These are phyloP conservation scores for Haematococcus lacustris DNA, from an alignment of 139 green algal species.

Conservation along the genomic window DNA sequence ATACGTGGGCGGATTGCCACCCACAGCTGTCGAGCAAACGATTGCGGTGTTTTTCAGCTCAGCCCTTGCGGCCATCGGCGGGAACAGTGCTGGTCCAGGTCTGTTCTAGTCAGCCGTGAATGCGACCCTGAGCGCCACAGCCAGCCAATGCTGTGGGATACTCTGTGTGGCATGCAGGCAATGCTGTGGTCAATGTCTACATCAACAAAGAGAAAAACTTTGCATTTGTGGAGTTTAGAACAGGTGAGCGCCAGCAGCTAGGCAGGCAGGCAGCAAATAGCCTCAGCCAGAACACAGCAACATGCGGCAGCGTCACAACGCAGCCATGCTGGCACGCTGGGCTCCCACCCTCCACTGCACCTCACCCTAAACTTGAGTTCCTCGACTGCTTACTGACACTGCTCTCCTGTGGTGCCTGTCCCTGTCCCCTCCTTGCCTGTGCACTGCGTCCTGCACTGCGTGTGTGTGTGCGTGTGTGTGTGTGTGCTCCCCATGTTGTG, in stretches of 20 bases:
- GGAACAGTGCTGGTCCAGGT: constrained; percentile 84
- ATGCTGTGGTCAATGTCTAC: constrained; percentile 94
- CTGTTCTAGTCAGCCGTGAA: neutral
- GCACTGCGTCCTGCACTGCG: neutral
- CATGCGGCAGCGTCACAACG: neutral
- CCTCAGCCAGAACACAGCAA: no score
- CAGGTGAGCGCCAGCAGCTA: constrained; percentile 50
- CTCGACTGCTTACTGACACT: no score
- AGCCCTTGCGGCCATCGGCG: constrained; percentile 87
- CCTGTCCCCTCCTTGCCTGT: neutral
- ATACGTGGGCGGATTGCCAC: constrained; percentile 93
- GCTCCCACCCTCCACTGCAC: no score
- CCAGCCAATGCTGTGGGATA: neutral
- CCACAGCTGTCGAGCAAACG: constrained; percentile 74
- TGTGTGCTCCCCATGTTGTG: no score
- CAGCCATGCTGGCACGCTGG: no score
- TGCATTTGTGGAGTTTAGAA: constrained; percentile 94
- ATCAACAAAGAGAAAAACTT: constrained; percentile 98
- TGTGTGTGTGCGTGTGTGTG: no score
- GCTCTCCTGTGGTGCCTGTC: no score
- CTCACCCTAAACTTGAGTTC: no score
- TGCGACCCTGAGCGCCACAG: neutral
- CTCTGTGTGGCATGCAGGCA: constrained; percentile 43
- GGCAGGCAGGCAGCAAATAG: no score
- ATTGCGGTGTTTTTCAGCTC: constrained; percentile 89